Evolutionary conservation across 441 rosid species (phyloP).

Genomic region (Eutrema salsugineum): DNA sequence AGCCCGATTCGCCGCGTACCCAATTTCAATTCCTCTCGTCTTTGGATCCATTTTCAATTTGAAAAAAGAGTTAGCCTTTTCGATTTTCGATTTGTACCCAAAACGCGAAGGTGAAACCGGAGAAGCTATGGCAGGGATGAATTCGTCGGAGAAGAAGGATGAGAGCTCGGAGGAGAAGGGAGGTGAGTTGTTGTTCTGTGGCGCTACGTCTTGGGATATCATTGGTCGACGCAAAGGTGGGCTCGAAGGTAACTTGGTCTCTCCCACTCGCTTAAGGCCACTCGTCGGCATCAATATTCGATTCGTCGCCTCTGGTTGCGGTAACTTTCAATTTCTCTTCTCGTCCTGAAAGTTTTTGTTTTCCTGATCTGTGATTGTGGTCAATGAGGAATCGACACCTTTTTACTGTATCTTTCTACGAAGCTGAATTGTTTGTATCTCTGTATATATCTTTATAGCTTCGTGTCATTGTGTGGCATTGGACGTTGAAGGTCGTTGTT

Average conservation of each 20-base stretch:
- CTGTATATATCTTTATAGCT: conserved; percentile 38
- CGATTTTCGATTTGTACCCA: not conserved
- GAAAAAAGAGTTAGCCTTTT: not conserved
- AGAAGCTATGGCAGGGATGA: conserved; percentile 48
- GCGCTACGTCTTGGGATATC: conserved; percentile 76
- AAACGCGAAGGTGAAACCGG: not conserved
- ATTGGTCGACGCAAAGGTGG: conserved; percentile 65
- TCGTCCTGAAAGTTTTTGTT: not conserved
- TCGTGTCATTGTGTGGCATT: conserved; percentile 97
- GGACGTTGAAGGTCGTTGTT: conserved; percentile 93
- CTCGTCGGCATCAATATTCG: conserved; percentile 74
- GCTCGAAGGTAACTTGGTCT: conserved; percentile 70
- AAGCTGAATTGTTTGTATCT: conserved; percentile 2
- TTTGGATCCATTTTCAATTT: conserved; percentile 40
- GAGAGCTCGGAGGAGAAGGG: conserved; percentile 50
- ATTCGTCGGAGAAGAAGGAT: conserved; percentile 48
- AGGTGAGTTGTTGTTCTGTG: conserved; percentile 94
- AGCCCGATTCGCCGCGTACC: conserved; percentile 35
- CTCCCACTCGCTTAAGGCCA: conserved; percentile 93
- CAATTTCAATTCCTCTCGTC: conserved; percentile 29
- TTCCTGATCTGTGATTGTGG: not conserved
- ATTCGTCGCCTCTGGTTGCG: conserved; percentile 79
- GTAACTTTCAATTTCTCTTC: conserved; percentile 40
- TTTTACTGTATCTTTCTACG: not conserved
- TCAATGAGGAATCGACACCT: not conserved